Evolutionary conservation across 495 filamentous ascomycete genomes (phyloP), one percentile per base, ranked within the genome.

Genomic region (Neurospora sp.): DNA sequence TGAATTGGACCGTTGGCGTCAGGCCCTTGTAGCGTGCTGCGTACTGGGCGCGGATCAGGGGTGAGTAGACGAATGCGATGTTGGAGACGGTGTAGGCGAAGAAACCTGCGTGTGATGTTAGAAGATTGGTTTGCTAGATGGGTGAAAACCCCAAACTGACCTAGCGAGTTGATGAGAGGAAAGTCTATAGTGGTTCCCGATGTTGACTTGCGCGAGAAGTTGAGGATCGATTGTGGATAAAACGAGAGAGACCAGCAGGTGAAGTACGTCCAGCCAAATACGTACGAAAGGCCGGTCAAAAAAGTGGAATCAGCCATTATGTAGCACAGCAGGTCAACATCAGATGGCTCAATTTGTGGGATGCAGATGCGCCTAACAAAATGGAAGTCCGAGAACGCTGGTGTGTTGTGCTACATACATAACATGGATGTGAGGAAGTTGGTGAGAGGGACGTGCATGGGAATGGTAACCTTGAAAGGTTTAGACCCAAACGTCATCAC

Each of bases 211-310:
- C 94, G 89, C 39, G 82, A 86, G 79, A 85, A 90, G 85, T 97
- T 99, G 72, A 89, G 86, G 46, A 94, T 80, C 1, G 91, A 88
- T 77, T 98, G 96, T 2, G 96, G 95, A 79, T 98, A 99, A 83
- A 97, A 98, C 14, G 93, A 97, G 46, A 91, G 79, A 1, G 91
- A 92, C 94, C 94, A 96, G 78, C 87, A 88, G n/a, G 90, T 71
- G 73, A 89, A 89, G 82, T 90, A 90, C 72, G 85, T 72, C 86
- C 88, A 89, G 75, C 89, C 89, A 66, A 89, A 85, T 1, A 87
- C 16, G 72, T 77, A 79, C n/a, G 89, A 90, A 11, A 88, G 38
- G n/a, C 83, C 71, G 20, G 73, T 72, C 62, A 80, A 75, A 35
- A 79, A 72, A 31, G 23, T 62, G 54, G 27, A 62, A 62, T 62